Conservation (phyloP, 2,329 filamentous ascomycete species). For the Phialocephala subalpina region DNA sequence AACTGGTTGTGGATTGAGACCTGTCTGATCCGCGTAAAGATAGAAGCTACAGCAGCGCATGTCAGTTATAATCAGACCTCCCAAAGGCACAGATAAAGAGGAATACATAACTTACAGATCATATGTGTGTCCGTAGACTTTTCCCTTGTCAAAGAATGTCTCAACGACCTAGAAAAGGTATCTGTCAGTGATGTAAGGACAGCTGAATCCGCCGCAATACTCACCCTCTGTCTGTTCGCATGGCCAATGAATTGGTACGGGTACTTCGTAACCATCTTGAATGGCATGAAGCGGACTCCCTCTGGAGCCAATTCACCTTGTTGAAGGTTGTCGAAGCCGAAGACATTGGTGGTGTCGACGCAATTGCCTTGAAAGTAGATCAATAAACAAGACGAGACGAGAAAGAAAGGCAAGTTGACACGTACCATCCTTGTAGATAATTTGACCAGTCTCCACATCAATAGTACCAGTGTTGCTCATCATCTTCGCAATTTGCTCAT, state of each 20-base stretch:
- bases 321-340: constrained; percentile 33
- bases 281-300: constrained; percentile 54
- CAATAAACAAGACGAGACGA: no score
- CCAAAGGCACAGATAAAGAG: not conserved
- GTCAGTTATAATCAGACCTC: not conserved
- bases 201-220: constrained; percentile 32
- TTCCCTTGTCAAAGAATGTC: constrained; percentile 61
- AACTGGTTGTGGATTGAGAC: constrained; percentile 58
- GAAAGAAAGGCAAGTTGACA: not conserved
- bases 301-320: constrained; percentile 38
- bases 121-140: constrained; percentile 72
- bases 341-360: constrained; percentile 1
- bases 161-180: constrained; percentile 30
- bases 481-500: not conserved
- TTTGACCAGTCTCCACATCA: not conserved
- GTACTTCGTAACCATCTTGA: constrained; percentile 63
- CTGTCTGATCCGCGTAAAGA: constrained; percentile 59
- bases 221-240: constrained; percentile 57
- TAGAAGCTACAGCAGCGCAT: constrained; percentile 66
- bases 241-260: constrained; percentile 66
- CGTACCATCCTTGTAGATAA: not conserved
- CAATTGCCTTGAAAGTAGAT: not conserved
- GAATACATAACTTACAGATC: constrained; percentile 68
- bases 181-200: constrained; percentile 27
- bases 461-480: not conserved